Percentiles rank a stretch among this genome's conserved stretches.
Conservation (phyloP, 225 moss, liverwort and hornwort species). For the Physcomitrium patens region DNA sequence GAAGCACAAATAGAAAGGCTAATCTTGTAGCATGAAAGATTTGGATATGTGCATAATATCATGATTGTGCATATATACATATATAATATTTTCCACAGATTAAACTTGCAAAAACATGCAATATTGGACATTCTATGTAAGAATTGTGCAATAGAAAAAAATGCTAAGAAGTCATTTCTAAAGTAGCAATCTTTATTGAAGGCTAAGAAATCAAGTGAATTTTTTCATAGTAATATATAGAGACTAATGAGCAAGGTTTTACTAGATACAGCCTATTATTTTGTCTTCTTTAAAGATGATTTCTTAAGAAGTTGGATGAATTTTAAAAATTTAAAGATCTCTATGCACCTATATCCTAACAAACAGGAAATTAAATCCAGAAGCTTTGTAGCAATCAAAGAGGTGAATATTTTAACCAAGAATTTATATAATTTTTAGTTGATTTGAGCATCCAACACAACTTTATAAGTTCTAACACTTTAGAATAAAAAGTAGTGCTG, state of each 20-base stretch:
- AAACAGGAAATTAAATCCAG: not conserved
- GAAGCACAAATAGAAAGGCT: too few relatives aligned
- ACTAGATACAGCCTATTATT: not conserved
- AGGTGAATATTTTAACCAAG: not conserved
- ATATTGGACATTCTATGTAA: not conserved
- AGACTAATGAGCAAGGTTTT: not conserved
- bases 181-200: not conserved
- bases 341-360: not conserved
- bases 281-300: slow-evolving; percentile 5
- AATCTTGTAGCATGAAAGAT: not conserved
- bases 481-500: not conserved
- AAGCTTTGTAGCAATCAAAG: not conserved
- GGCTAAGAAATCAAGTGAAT: not conserved
- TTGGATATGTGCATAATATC: not conserved
- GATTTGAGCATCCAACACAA: not conserved
- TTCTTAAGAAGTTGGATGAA: not conserved
- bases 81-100: not conserved
- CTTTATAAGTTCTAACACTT: not conserved
- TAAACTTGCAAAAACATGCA: not conserved
- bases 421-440: not conserved
- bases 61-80: not conserved
- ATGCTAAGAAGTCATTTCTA: not conserved
- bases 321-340: not conserved
- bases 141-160: not conserved
- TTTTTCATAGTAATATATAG: not conserved